These are phyloP conservation scores for Olyra latifolia DNA, from an alignment of 176 grass and related monocot genomes.

Conservation along the genomic window DNA sequence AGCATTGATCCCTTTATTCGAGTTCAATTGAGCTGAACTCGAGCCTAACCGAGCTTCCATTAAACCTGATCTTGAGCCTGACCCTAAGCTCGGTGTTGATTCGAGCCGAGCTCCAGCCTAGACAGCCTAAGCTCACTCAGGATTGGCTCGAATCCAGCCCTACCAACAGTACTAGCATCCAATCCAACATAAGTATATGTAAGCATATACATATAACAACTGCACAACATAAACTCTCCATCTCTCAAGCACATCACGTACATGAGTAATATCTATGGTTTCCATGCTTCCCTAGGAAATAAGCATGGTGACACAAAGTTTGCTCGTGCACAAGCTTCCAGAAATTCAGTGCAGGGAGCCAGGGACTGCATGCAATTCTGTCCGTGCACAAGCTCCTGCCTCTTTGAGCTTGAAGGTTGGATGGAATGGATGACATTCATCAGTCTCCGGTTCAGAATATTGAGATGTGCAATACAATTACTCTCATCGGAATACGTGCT, in stretches of 20 bases:
- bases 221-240: background rate
- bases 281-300: no score
- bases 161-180: background rate
- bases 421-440: conserved; percentile 16
- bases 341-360: conserved; percentile 2
- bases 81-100: no score
- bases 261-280: no score
- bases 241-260: no score
- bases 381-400: background rate
- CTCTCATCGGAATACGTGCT: background rate
- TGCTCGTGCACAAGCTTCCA: no score
- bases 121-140: no score
- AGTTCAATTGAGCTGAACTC: no score
- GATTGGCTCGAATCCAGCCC: no score
- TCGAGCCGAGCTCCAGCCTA: no score
- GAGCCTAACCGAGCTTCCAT: no score
- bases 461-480: background rate
- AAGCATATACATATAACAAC: background rate
- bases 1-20: no score
- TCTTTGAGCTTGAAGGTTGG: background rate
- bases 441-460: conserved; percentile 3
- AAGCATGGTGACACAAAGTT: background rate
- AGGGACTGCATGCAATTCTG: background rate
- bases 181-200: background rate
- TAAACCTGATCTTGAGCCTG: no score